Evolutionary conservation across 2,329 filamentous ascomycete species (phyloP), one percentile per base, ranked within the genome.

Genomic region (Fusarium cicatricum): DNA sequence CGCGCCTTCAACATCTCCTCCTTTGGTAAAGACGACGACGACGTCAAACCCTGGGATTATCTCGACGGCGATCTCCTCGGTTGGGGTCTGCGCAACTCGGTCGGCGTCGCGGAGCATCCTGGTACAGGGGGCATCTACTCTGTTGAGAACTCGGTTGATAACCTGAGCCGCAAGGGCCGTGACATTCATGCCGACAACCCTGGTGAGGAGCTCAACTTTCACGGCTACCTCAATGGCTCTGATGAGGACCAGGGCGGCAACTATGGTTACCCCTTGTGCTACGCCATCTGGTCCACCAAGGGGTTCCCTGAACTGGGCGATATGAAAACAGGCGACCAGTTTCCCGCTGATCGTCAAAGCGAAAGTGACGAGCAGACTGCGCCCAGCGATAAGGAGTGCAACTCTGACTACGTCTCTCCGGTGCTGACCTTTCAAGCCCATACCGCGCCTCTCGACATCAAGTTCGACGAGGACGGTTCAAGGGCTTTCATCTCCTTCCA

Each of bases 51-150:
- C 3, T 78, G 76, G 66, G 73, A 83, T 61, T 86, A 79, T 40
- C 62, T 74, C 72, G 62, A 84, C 12, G 83, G 83, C 3, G 62
- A 70, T 11, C 64, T 83, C 0, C 72, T 85, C 3, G 83, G 88
- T 14, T 92, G 88, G 88, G 90, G 90, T 11, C 77, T 92, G 46
- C 81, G 88, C 32, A 92, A 92, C 71, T 86, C 87, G 1, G 88
- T 91, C 5, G 90, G 89, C 10, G 75, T 92, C 4, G 86, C 78
- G n/a, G 88, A 90, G 71, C 80, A 90, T 48, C 81, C 80, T 1
- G 52, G 67, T 5, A 77, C 77, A 1, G 83, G 82, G 16, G 80
- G 78, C 15, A 77, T 86, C 54, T 85, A 80, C 75, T 78, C 77
- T 15, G 87, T 92, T 8, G 90, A 92, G 72, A 92, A 92, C 72